A percentile compares a stretch with the other conserved stretches of the same genome.
These are phyloP conservation scores for Candida chauliodis DNA, from an alignment of 805 yeast species.

Conservation along the genomic window DNA sequence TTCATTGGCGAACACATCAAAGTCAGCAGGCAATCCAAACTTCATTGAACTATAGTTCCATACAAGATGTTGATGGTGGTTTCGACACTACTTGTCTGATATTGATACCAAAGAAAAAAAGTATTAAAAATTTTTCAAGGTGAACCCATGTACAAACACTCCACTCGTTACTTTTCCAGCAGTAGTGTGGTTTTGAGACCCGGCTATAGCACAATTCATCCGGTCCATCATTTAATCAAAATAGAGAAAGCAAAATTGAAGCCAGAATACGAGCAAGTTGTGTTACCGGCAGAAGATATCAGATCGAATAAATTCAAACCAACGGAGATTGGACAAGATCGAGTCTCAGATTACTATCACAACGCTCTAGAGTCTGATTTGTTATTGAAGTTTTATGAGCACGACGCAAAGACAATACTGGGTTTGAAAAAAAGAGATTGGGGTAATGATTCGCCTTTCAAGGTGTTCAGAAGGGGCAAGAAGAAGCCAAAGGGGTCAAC, in stretches of 20 bases:
- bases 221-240: conserved; percentile 86
- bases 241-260: conserved; percentile 72
- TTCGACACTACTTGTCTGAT: background rate
- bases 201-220: conserved; percentile 68
- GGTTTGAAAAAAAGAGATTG: conserved; percentile 81
- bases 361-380: conserved; percentile 76
- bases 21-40: conserved; percentile 26
- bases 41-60: conserved; percentile 21
- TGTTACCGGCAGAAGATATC: conserved; percentile 67
- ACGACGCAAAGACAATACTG: conserved; percentile 47
- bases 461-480: conserved; percentile 67
- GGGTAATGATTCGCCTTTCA: conserved; percentile 87
- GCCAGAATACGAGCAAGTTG: conserved; percentile 67
- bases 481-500: conserved; percentile 74
- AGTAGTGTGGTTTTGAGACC: conserved; percentile 47
- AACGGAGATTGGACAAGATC: conserved; percentile 67
- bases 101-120: conserved; percentile 1
- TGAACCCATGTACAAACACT: conserved; percentile 16
- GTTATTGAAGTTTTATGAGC: conserved; percentile 71
- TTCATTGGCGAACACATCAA: no score
- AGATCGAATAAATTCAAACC: conserved; percentile 80
- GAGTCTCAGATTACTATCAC: conserved; percentile 72
- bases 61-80: background rate
- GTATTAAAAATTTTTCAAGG: conserved; percentile 4
- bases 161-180: conserved; percentile 31